Conservation (phyloP, 345 rosid genomes). For the Melastoma malabathricum region DNA sequence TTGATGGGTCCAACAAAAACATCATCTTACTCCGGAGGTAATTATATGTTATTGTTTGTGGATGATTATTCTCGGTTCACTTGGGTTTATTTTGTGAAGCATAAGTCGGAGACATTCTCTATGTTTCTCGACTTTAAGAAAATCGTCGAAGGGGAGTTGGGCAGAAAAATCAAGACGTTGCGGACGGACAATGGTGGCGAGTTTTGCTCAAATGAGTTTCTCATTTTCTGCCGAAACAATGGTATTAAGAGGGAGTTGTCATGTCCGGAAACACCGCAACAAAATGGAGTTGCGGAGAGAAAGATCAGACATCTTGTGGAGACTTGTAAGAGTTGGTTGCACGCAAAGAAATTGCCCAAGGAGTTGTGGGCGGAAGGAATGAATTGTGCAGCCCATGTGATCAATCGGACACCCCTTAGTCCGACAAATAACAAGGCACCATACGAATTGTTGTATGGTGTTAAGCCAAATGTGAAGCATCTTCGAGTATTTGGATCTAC, state of each 20-base stretch:
- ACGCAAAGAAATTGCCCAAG: background rate
- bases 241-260: conserved; percentile 4
- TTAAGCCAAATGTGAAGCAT: conserved; percentile 7
- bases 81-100: conserved; percentile 2
- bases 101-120: background rate
- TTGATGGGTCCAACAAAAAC: no score
- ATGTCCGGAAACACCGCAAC: conserved; percentile 2
- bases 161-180: background rate
- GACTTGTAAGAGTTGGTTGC: conserved; percentile 5
- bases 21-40: no score
- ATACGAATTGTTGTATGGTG: background rate
- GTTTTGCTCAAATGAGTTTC: conserved; percentile 1
- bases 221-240: background rate
- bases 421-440: no score
- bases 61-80: conserved; percentile 2
- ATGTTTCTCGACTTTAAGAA: background rate
- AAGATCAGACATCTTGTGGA: conserved; percentile 4
- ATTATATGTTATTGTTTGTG: background rate
- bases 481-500: conserved; percentile 5
- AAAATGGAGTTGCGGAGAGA: conserved; percentile 5
- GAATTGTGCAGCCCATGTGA: conserved; percentile 4
- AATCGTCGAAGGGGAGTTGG: conserved; percentile 1
- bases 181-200: background rate
- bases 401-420: conserved; percentile 2
- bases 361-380: conserved; percentile 5